Conservation (phyloP, 441 rosid genomes). For the Syzygium malaccense region DNA sequence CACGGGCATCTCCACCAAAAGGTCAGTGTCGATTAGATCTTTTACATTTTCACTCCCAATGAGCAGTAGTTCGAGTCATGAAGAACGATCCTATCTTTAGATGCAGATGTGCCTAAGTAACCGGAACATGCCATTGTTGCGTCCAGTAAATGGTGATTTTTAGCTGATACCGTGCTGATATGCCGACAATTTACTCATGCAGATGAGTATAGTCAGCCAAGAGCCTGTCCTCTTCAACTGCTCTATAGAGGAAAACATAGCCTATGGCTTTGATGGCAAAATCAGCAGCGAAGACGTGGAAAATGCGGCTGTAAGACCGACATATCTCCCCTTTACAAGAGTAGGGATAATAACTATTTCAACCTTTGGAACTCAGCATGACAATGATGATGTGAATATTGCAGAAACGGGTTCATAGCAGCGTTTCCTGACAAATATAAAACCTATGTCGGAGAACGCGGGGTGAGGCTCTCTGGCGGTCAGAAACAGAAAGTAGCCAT, state of each 20-base stretch:
- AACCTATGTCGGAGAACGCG: slow-evolving; percentile 80
- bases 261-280: slow-evolving; percentile 71
- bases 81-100: background rate
- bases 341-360: background rate
- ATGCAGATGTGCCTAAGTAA: background rate
- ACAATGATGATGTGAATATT: background rate
- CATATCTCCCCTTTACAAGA: background rate
- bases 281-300: slow-evolving; percentile 44
- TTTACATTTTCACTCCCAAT: background rate
- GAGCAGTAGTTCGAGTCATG: background rate
- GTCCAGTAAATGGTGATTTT: background rate
- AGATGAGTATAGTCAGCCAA: slow-evolving; percentile 93
- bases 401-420: slow-evolving; percentile 80
- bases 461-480: slow-evolving; percentile 85
- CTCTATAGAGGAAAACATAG: slow-evolving; percentile 77
- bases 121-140: background rate
- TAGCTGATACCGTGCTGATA: background rate
- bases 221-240: slow-evolving; percentile 94
- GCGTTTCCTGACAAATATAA: slow-evolving; percentile 73
- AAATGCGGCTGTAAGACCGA: slow-evolving; percentile 54
- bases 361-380: background rate
- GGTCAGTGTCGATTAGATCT: slow-evolving; percentile 19
- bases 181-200: slow-evolving; percentile 1
- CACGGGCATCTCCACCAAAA: slow-evolving; percentile 71
- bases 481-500: slow-evolving; percentile 87